Conservation (phyloP, 805 yeast species). For the Hanseniaspora valbyensis region DNA sequence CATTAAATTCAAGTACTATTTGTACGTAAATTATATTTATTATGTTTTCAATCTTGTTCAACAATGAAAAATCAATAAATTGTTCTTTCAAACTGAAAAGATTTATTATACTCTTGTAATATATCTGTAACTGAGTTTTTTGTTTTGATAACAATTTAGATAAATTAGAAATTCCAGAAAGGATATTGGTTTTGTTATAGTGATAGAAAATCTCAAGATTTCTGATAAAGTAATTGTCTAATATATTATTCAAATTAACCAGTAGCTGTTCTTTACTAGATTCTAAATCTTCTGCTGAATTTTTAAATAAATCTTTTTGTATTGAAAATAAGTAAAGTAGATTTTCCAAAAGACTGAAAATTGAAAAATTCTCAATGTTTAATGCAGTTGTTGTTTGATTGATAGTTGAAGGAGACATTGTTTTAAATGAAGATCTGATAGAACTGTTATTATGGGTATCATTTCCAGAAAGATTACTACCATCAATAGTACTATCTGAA, state of each 20-base stretch:
- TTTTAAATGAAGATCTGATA: background rate
- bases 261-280: background rate
- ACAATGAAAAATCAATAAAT: background rate
- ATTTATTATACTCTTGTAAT: background rate
- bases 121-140: background rate
- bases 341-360: background rate
- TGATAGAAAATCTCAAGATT: slow-evolving; percentile 8
- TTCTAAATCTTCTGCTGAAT: background rate
- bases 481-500: background rate
- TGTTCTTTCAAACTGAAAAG: background rate
- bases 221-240: slow-evolving; percentile 8
- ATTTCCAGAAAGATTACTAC: background rate
- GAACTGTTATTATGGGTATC: background rate
- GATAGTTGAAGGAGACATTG: background rate
- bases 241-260: background rate
- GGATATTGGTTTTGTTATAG: background rate
- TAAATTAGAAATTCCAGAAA: background rate
- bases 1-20: slow-evolving; percentile 2
- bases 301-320: slow-evolving; percentile 2
- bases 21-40: slow-evolving; percentile 6
- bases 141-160: background rate
- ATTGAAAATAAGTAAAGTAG: background rate
- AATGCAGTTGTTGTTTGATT: background rate
- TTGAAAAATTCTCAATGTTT: background rate
- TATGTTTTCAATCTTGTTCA: slow-evolving; percentile 3